These are phyloP conservation scores for Mycena pura DNA, from an alignment of 768 basidiomycete species.

Conservation along the genomic window DNA sequence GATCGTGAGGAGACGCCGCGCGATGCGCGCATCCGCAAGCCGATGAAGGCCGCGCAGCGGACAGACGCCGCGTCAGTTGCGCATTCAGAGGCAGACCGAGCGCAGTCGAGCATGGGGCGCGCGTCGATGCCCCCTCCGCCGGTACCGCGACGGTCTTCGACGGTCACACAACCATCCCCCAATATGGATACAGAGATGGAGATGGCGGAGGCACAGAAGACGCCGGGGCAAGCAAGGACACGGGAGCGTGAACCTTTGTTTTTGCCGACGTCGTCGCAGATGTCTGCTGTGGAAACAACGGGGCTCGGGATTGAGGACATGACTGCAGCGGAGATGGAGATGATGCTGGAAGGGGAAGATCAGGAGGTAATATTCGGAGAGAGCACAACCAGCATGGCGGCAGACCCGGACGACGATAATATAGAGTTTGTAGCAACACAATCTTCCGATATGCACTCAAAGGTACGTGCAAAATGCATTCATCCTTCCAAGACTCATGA, in stretches of 20 bases:
- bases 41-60: slow-evolving; percentile 58
- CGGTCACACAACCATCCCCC: neutral
- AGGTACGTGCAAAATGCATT: slow-evolving; percentile 37
- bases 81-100: slow-evolving; percentile 19
- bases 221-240: slow-evolving; percentile 12
- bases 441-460: slow-evolving; percentile 36
- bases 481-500: neutral
- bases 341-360: slow-evolving; percentile 65
- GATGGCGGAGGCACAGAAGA: slow-evolving; percentile 12
- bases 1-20: slow-evolving; percentile 48
- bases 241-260: slow-evolving; percentile 49
- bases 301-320: slow-evolving; percentile 75
- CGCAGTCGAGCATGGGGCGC: slow-evolving; percentile 31
- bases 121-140: slow-evolving; percentile 50
- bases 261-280: slow-evolving; percentile 58
- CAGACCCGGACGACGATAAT: slow-evolving; percentile 39
- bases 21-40: slow-evolving; percentile 56
- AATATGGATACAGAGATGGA: slow-evolving; percentile 5
- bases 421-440: slow-evolving; percentile 50
- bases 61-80: slow-evolving; percentile 33
- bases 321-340: slow-evolving; percentile 64
- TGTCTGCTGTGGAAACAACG: slow-evolving; percentile 65
- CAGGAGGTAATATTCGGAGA: slow-evolving; percentile 55
- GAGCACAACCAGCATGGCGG: slow-evolving; percentile 21
- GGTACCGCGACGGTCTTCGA: slow-evolving; percentile 33